These are phyloP conservation scores for Tetrapisispora phaffii DNA, from an alignment of 805 yeast genomes.

Conservation along the genomic window DNA sequence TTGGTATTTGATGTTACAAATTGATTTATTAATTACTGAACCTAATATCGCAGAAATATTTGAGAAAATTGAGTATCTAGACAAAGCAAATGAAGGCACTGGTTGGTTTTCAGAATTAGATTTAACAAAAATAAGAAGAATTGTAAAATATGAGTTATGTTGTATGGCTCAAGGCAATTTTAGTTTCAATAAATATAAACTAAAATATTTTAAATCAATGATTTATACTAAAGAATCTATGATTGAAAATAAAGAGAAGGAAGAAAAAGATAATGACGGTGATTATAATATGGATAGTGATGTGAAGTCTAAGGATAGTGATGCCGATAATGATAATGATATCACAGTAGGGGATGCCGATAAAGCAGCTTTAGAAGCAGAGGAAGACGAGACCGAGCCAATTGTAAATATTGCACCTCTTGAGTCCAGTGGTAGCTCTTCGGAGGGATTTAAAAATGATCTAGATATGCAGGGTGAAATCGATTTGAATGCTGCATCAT, in stretches of 20 bases:
- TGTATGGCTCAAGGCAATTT: constrained; percentile 44
- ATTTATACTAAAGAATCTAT: constrained; percentile 33
- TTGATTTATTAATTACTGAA: constrained; percentile 65
- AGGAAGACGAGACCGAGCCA: constrained; percentile 26
- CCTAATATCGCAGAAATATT: constrained; percentile 43
- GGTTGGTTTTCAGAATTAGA: constrained; percentile 74
- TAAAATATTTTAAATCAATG: constrained; percentile 33
- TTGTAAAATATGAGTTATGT: constrained; percentile 63
- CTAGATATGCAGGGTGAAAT: constrained; percentile 13
- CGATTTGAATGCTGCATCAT: constrained; percentile 22
- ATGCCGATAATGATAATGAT: constrained; percentile 21
- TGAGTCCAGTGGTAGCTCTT: constrained; percentile 15
- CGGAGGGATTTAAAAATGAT: constrained; percentile 14
- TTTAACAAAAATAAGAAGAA: constrained; percentile 53
- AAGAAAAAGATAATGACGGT: constrained; percentile 12
- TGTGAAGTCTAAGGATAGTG: constrained; percentile 11
- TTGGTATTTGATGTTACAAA: constrained; percentile 58
- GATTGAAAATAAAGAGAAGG: constrained; percentile 18
- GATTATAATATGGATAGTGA: constrained; percentile 4
- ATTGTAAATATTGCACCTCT: constrained; percentile 15
- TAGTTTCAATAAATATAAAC: constrained; percentile 35
- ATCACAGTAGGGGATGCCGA: constrained; percentile 27
- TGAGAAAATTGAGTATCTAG: constrained; percentile 43
- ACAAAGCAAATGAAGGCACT: constrained; percentile 30
- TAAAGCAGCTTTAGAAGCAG: constrained; percentile 25